These are phyloP conservation scores for Pleurozium schreberi DNA, from an alignment of 225 moss, liverwort and hornwort species.

Conservation along the genomic window DNA sequence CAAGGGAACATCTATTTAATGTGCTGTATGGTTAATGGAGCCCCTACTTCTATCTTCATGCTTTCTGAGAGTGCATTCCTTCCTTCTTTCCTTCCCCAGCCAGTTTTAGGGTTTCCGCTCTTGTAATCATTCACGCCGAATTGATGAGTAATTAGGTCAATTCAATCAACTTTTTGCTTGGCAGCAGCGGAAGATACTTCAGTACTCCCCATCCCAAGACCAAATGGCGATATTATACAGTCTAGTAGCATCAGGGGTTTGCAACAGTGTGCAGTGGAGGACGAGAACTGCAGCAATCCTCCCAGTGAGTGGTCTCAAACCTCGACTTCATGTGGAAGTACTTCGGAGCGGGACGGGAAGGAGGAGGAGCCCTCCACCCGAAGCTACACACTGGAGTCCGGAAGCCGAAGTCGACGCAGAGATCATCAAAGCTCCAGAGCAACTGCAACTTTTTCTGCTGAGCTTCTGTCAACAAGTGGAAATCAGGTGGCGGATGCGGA, in stretches of 20 bases:
- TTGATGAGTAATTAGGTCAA: neutral
- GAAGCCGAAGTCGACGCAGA: neutral
- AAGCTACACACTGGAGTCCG: neutral
- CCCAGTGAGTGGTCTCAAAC: conserved; percentile 23
- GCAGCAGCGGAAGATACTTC: neutral
- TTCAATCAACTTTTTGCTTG: neutral
- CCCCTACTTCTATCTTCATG: neutral
- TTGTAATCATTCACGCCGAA: neutral
- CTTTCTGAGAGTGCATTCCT: neutral
- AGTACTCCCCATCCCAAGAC: neutral
- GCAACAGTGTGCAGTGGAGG: neutral
- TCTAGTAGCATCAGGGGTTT: neutral
- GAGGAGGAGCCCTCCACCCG: neutral
- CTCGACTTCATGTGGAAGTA: conserved; percentile 17
- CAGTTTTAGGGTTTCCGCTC: neutral
- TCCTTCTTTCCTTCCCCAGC: neutral
- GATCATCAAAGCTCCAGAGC: neutral
- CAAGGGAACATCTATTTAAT: neutral
- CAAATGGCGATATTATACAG: neutral
- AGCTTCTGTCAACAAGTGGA: neutral
- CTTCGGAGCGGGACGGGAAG: conserved; percentile 17
- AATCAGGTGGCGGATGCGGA: neutral
- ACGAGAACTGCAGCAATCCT: neutral
- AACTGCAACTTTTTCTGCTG: neutral
- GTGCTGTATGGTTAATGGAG: neutral